phyloP scores from a whole-genome alignment of 116 monocot genomes.

The Iris pallida region DNA sequence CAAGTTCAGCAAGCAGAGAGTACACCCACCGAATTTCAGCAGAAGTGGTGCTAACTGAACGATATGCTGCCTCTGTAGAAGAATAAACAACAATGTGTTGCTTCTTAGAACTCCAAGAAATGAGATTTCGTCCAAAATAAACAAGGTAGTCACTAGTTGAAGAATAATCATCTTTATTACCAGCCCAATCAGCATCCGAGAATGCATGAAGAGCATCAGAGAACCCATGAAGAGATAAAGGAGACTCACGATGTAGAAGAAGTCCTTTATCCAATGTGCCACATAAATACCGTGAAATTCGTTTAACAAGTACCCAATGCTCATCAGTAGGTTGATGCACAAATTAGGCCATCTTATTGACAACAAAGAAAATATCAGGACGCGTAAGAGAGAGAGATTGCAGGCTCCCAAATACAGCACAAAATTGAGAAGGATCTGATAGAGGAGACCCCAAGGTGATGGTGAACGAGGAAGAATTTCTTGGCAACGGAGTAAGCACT shows the following conservation, averaged over 20 bases:
- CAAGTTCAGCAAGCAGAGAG: conserved; percentile 5
- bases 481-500: neutral
- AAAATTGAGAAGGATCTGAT: neutral
- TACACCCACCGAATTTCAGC: conserved; percentile 5
- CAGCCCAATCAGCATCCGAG: conserved; percentile 21
- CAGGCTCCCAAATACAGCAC: conserved; percentile 4
- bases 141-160: conserved; percentile 3
- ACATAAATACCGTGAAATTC: conserved; percentile 1
- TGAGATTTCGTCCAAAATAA: conserved; percentile 2
- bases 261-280: conserved; percentile 3
- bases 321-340: neutral
- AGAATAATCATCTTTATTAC: neutral
- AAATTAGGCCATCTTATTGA: conserved; percentile 7
- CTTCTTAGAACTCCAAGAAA: conserved; percentile 14
- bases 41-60: neutral
- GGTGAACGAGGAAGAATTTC: neutral
- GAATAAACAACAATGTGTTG: conserved; percentile 12
- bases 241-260: neutral
- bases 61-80: conserved; percentile 8
- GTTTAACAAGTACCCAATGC: conserved; percentile 4
- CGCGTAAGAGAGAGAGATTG: conserved; percentile 16
- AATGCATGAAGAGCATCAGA: neutral
- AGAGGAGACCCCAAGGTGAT: neutral
- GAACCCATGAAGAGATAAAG: no score
- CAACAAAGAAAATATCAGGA: conserved; percentile 11